Evolutionary conservation across 2,329 filamentous ascomycete genomes (phyloP).

Genomic region (Claviceps monticola): DNA sequence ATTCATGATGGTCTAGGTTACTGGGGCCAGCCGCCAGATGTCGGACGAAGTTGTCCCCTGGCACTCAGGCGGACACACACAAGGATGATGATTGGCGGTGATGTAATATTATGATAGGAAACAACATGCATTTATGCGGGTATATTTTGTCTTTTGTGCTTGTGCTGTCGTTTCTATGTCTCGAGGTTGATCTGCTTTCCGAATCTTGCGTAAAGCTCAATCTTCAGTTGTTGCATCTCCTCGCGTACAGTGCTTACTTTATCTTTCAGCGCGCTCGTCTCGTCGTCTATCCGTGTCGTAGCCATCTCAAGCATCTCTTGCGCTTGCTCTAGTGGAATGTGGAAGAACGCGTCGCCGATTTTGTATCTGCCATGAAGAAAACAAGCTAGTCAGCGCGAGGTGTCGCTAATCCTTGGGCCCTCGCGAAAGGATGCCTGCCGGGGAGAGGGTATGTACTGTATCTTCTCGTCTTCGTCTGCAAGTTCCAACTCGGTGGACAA

Average conservation of each 20-base stretch:
- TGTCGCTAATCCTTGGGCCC: no score
- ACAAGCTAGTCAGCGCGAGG: background rate
- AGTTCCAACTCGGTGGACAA: constrained; percentile 83
- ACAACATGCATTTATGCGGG: background rate
- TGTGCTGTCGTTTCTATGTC: constrained; percentile 36
- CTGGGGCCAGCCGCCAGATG: no score
- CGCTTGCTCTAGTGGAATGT: constrained; percentile 68
- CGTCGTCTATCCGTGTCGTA: constrained; percentile 59
- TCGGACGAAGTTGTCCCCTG: no score
- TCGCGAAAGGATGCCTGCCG: background rate
- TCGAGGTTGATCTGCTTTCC: constrained; percentile 95
- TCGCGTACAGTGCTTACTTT: constrained; percentile 62
- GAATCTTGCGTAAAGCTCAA: constrained; percentile 85
- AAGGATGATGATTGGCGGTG: no score
- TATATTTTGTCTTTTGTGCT: background rate
- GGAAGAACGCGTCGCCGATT: constrained; percentile 91
- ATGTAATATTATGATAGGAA: background rate
- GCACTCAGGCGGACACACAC: no score
- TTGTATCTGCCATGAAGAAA: constrained; percentile 55
- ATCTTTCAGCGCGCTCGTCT: constrained; percentile 64
- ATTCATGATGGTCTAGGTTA: no score
- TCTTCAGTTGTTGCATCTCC: constrained; percentile 82
- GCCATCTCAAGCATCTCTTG: constrained; percentile 69
- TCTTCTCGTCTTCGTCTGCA: constrained; percentile 83
- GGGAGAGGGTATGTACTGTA: constrained; percentile 49